Percentiles rank a stretch among this genome's conserved stretches.
phyloP scores from a whole-genome alignment of 768 basidiomycete species.

The Strobilomyces dryophilus region DNA sequence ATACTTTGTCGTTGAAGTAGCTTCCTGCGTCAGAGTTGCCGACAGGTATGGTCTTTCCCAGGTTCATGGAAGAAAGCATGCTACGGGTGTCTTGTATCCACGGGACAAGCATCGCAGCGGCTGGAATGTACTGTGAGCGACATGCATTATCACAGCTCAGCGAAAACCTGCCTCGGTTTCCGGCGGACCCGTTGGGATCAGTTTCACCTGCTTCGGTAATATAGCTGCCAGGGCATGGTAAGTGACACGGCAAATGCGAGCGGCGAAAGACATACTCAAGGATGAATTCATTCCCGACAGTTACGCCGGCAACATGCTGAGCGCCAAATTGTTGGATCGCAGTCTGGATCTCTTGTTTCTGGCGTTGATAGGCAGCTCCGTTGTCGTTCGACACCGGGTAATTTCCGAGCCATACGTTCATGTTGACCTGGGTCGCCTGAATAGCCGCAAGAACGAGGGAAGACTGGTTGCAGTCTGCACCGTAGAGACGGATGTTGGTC shows the following conservation, averaged over 20 bases:
- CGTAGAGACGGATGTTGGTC: slow-evolving; percentile 76
- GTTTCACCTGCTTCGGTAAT: slow-evolving; percentile 46
- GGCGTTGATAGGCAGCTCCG: slow-evolving; percentile 65
- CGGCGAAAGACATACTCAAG: slow-evolving; percentile 49
- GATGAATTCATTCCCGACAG: slow-evolving; percentile 91
- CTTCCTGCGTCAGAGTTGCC: slow-evolving; percentile 85
- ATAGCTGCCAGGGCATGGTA: slow-evolving; percentile 42
- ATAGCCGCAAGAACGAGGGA: slow-evolving; percentile 87
- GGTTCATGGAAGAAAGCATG: slow-evolving; percentile 50
- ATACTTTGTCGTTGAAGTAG: slow-evolving; percentile 71
- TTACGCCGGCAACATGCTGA: slow-evolving; percentile 71
- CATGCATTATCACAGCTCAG: not conserved
- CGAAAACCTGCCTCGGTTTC: slow-evolving; percentile 34
- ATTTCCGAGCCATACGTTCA: slow-evolving; percentile 75
- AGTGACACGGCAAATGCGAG: not conserved
- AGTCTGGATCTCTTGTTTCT: slow-evolving; percentile 59
- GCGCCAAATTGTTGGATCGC: slow-evolving; percentile 78
- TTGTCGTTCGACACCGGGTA: slow-evolving; percentile 63
- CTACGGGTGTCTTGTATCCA: slow-evolving; percentile 65
- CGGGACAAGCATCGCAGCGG: slow-evolving; percentile 58
- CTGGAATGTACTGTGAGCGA: slow-evolving; percentile 21
- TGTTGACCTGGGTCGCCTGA: slow-evolving; percentile 80
- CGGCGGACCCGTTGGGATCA: slow-evolving; percentile 56
- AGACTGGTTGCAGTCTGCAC: slow-evolving; percentile 82
- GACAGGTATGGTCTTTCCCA: slow-evolving; percentile 61